These are phyloP conservation scores for Chaetomiaceae sp. DNA, from an alignment of 2,329 filamentous ascomycete genomes.

Conservation along the genomic window DNA sequence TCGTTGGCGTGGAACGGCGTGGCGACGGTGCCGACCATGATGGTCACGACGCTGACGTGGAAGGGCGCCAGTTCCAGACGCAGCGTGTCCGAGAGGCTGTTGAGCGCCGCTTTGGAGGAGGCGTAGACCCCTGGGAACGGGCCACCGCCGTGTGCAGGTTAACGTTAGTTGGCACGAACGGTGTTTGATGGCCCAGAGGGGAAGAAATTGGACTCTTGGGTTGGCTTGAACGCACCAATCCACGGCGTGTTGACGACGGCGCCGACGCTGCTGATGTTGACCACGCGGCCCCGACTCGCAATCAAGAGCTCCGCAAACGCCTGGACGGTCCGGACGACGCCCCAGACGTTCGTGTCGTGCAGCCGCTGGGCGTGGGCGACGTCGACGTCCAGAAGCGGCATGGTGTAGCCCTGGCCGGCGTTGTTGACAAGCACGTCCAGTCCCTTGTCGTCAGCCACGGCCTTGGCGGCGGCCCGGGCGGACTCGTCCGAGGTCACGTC, in stretches of 20 bases:
- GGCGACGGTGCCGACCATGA: constrained; percentile 17
- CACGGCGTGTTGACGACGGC: constrained; percentile 16
- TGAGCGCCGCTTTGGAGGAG: constrained; percentile 20
- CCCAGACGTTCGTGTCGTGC: constrained; percentile 41
- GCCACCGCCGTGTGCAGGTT: too few species aligned
- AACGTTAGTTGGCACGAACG: too few species aligned
- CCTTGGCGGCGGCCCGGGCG: constrained; percentile 20
- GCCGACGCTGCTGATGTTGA: constrained; percentile 22
- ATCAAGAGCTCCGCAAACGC: constrained; percentile 32
- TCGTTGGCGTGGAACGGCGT: constrained; percentile 3
- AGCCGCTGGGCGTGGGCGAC: constrained; percentile 32
- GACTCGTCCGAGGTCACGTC: constrained; percentile 29
- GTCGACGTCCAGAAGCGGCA: constrained; percentile 35
- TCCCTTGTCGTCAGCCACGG: constrained; percentile 17
- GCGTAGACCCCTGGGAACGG: constrained; percentile 8
- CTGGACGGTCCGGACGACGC: constrained; percentile 33
- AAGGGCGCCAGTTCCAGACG: constrained; percentile 21
- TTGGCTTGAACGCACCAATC: constrained; percentile 10
- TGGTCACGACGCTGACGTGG: constrained; percentile 22
- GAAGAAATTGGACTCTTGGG: too few species aligned
- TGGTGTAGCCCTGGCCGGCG: constrained; percentile 40
- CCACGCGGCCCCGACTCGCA: constrained; percentile 26
- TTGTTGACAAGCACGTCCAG: constrained; percentile 45
- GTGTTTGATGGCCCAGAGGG: too few species aligned
- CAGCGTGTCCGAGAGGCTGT: constrained; percentile 15